Evolutionary conservation across 1,139 yeast genomes (phyloP).

Genomic region (Kazachstania sp.): DNA sequence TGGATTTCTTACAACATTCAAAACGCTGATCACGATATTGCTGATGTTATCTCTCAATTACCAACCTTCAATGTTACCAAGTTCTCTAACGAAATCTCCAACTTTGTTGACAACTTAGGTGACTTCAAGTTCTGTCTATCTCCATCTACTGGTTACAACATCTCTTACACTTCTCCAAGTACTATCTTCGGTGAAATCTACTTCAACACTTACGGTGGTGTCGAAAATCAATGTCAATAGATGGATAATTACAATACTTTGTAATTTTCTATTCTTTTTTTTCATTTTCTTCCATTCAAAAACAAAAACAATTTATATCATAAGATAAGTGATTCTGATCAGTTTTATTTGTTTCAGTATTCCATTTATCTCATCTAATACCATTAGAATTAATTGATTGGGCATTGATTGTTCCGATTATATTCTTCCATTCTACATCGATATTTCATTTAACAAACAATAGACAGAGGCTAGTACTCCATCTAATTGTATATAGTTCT

Average conservation of each 20-base stretch:
- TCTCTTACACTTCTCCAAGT: conserved; percentile 1
- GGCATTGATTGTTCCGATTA: neutral
- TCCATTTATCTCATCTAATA: neutral
- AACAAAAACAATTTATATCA: no score
- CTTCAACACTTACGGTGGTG: conserved; percentile 2
- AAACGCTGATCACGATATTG: neutral
- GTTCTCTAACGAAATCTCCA: neutral
- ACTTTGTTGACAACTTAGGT: neutral
- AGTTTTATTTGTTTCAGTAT: no score
- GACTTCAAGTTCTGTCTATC: conserved; percentile 2
- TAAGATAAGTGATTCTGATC: no score
- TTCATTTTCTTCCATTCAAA: neutral
- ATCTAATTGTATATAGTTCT: neutral
- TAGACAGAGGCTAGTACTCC: neutral
- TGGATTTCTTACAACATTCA: conserved; percentile 2
- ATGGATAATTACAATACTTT: neutral
- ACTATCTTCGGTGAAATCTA: conserved; percentile 1
- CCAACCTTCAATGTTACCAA: neutral
- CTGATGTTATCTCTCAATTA: neutral
- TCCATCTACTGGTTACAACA: neutral
- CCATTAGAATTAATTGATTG: neutral
- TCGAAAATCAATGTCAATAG: neutral
- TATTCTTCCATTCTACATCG: neutral
- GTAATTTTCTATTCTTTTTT: neutral
- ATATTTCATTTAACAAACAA: neutral